Evolutionary conservation across 2,329 filamentous ascomycete genomes (phyloP).

Genomic region (Hypoxylon rubiginosum): DNA sequence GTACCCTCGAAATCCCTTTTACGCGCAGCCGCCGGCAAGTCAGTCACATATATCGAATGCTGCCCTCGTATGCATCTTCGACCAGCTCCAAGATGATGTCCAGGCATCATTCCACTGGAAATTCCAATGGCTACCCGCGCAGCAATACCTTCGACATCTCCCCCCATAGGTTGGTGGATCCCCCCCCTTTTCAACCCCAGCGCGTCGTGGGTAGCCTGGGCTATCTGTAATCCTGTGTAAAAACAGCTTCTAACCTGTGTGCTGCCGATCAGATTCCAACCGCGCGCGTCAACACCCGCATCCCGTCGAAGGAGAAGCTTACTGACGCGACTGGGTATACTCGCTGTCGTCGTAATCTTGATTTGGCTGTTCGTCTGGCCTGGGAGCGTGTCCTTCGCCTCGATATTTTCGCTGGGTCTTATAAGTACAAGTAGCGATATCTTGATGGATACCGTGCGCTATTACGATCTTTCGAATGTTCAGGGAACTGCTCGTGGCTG

Average conservation of each 20-base stretch:
- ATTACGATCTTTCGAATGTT: constrained; percentile 94
- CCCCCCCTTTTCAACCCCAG: constrained; percentile 22
- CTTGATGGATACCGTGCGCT: constrained; percentile 93
- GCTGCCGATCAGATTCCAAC: constrained; percentile 79
- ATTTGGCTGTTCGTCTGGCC: constrained; percentile 84
- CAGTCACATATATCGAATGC: constrained; percentile 60
- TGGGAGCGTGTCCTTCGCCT: constrained; percentile 71
- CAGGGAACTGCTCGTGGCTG: constrained; percentile 93
- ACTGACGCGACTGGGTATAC: constrained; percentile 74
- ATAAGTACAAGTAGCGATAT: constrained; percentile 76
- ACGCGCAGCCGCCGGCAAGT: constrained; percentile 22
- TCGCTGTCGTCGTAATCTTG: constrained; percentile 70
- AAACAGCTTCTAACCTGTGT: constrained; percentile 34
- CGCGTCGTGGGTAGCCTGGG: constrained; percentile 6
- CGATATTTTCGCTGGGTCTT: constrained; percentile 76
- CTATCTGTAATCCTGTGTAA: not conserved
- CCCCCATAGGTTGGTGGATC: constrained; percentile 82
- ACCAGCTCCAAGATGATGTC: constrained; percentile 80
- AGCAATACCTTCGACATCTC: constrained; percentile 87
- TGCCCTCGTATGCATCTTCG: constrained; percentile 69
- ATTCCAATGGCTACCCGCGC: constrained; percentile 86
- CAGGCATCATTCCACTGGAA: constrained; percentile 80
- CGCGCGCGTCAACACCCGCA: constrained; percentile 79
- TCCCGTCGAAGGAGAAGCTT: constrained; percentile 80
- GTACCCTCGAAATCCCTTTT: constrained; percentile 25